phyloP scores from a whole-genome alignment of 352 stramenopile species.

The Aphanomyces euteiches region DNA sequence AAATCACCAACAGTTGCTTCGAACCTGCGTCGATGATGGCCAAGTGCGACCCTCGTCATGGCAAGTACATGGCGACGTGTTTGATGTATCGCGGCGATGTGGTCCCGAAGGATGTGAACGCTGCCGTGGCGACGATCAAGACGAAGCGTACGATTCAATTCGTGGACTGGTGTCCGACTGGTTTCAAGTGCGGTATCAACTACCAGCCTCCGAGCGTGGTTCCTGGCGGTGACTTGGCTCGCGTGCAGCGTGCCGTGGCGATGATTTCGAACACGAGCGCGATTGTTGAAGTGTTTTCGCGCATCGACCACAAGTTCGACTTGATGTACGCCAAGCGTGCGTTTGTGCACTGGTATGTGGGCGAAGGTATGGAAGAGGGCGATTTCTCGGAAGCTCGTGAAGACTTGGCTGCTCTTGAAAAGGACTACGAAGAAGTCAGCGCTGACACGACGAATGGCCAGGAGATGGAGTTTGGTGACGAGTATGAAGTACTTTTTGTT shows the following conservation, averaged over 20 bases:
- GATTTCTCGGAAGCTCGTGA: slow-evolving; percentile 98
- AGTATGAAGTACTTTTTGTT: slow-evolving; percentile 53
- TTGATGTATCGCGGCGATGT: slow-evolving; percentile 95
- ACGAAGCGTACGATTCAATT: slow-evolving; percentile 98
- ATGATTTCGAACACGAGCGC: slow-evolving; percentile 98
- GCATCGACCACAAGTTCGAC: slow-evolving; percentile 99
- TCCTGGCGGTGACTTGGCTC: slow-evolving; percentile 91
- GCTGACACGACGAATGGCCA: slow-evolving; percentile 94
- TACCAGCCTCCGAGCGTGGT: slow-evolving; percentile 94
- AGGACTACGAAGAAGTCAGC: slow-evolving; percentile 98
- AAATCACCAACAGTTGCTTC: slow-evolving; percentile 97
- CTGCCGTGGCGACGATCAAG: slow-evolving; percentile 95
- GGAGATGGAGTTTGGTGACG: slow-evolving; percentile 83
- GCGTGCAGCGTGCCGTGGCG: slow-evolving; percentile 94
- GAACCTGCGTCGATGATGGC: slow-evolving; percentile 96
- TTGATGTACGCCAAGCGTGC: slow-evolving; percentile 98
- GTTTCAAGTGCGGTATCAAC: slow-evolving; percentile 98
- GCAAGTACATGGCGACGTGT: slow-evolving; percentile 97
- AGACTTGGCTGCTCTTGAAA: slow-evolving; percentile 96
- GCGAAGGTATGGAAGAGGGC: slow-evolving; percentile 98
- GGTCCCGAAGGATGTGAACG: slow-evolving; percentile 91
- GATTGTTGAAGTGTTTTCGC: slow-evolving; percentile 94
- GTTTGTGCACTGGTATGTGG: slow-evolving; percentile 98
- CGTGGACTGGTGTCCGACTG: slow-evolving; percentile 95
- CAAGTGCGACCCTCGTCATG: slow-evolving; percentile 96